Evolutionary conservation across 192 early-diverging fungal genomes (phyloP), one percentile per base, ranked within the genome.

Genomic region (Lunasporangiospora selenospora): DNA sequence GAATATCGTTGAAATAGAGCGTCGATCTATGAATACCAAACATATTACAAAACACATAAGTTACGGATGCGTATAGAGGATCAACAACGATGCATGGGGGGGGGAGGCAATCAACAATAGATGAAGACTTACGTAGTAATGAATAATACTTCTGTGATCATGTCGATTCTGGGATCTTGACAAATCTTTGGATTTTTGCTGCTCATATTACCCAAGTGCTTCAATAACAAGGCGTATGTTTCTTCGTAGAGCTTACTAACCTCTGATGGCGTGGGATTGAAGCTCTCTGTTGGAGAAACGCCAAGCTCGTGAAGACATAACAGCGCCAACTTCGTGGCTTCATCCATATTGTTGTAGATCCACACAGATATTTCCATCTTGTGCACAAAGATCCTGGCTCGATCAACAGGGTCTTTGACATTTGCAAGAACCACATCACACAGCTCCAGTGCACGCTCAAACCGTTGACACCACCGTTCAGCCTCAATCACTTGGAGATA

Each of bases 251-350:
- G 21, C 6, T 23, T 43, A 4, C 69, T 45, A 26, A 73, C 63
- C 29, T 73, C 59, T 11, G 56, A 47, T n/a, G 57, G 50, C 4
- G 53, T 47, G 0, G 69, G 69, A 19, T 31, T 53, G 42, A 62
- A 73, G 6, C 47, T 47, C 4, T 63, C 42, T 18, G 62, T 55
- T 21, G 57, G 62, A 5, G 69, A 41, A 40, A 73, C 18, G 3
- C 69, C 69, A 2, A 73, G 36, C 30, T 73, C 69, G 18, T 73
- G 69, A 10, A 73, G 23, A 41, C 69, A 73, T n/a, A 47, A 60
- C 15, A 73, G 57, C 1, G 69, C 27, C 29, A 73, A 21, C 1
- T 29, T 27, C 6, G 69, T 73, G 6, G 69, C 69, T 36, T 73
- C 23, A 1, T 16, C 45, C 8, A 60, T 53, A 12, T 52, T 53